These are phyloP conservation scores for Juglanconis sp. DNA, from an alignment of 2,329 filamentous ascomycete genomes.

Conservation along the genomic window DNA sequence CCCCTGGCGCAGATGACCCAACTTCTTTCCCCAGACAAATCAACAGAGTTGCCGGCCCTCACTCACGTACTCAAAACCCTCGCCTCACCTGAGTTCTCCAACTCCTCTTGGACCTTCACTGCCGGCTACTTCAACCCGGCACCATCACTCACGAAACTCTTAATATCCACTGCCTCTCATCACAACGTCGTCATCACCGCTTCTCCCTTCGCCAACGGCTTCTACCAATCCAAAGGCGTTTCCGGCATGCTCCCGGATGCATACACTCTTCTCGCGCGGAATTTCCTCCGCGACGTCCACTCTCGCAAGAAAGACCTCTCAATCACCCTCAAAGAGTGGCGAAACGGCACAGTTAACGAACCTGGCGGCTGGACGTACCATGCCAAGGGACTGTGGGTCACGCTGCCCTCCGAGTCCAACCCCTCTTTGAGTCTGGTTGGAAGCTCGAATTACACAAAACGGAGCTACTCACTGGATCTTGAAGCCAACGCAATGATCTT, in stretches of 20 bases:
- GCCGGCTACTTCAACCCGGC: constrained; percentile 99
- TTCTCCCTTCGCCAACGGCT: constrained; percentile 90
- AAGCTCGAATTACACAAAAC: constrained; percentile 92
- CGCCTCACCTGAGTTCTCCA: constrained; percentile 57
- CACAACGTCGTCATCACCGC: constrained; percentile 86
- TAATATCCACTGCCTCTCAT: constrained; percentile 68
- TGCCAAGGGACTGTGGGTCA: constrained; percentile 92
- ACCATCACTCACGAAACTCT: constrained; percentile 72
- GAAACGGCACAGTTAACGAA: constrained; percentile 73
- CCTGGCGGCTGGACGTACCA: constrained; percentile 95
- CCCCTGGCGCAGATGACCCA: constrained; percentile 86
- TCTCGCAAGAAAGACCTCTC: constrained; percentile 45
- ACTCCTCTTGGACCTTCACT: constrained; percentile 89
- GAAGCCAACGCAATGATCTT: constrained; percentile 86
- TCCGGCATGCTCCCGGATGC: constrained; percentile 88
- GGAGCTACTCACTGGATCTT: constrained; percentile 87
- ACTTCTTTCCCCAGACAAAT: constrained; percentile 72
- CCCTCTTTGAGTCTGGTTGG: constrained; percentile 82
- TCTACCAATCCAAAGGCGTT: constrained; percentile 83
- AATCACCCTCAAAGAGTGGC: constrained; percentile 84
- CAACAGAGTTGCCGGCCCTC: constrained; percentile 84
- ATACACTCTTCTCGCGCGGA: constrained; percentile 82
- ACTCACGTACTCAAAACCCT: constrained; percentile 70
- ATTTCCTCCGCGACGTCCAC: constrained; percentile 66
- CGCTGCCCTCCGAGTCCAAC: constrained; percentile 60